These are phyloP conservation scores for Coemansia sp. DNA, from an alignment of 192 early-diverging fungal species.

Conservation along the genomic window DNA sequence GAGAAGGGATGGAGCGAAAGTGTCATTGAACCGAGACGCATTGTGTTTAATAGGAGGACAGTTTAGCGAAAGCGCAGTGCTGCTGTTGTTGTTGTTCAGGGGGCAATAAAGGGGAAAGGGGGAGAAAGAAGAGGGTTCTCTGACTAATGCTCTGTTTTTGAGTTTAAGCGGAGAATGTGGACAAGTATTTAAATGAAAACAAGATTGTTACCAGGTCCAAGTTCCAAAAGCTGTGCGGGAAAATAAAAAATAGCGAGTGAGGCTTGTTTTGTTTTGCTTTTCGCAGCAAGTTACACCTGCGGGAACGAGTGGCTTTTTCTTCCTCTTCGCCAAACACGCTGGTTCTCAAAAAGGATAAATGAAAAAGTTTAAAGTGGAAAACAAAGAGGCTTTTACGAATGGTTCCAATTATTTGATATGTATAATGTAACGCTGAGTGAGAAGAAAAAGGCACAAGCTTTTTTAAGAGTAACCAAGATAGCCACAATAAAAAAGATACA, in stretches of 20 bases:
- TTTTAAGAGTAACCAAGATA: neutral
- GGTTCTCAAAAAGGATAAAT: conserved; percentile 20
- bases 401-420: too few relatives aligned
- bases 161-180: too few relatives aligned
- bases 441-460: neutral
- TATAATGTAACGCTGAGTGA: too few relatives aligned
- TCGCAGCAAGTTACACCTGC: neutral
- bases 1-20: conserved; percentile 3
- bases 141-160: too few relatives aligned
- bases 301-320: neutral
- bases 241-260: neutral
- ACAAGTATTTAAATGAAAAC: too few relatives aligned
- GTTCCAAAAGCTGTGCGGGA: neutral
- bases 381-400: neutral
- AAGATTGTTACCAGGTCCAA: too few relatives aligned
- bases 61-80: neutral
- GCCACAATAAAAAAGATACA: conserved; percentile 3
- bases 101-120: neutral
- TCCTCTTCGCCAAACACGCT: neutral
- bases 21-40: conserved; percentile 7
- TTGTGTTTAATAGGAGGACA: neutral
- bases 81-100: neutral
- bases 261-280: too few relatives aligned
- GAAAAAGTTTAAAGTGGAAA: conserved; percentile 22
- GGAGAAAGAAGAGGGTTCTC: neutral